Conservation (phyloP, 805 yeast genomes). For the Kazachstania kunashirensis region DNA sequence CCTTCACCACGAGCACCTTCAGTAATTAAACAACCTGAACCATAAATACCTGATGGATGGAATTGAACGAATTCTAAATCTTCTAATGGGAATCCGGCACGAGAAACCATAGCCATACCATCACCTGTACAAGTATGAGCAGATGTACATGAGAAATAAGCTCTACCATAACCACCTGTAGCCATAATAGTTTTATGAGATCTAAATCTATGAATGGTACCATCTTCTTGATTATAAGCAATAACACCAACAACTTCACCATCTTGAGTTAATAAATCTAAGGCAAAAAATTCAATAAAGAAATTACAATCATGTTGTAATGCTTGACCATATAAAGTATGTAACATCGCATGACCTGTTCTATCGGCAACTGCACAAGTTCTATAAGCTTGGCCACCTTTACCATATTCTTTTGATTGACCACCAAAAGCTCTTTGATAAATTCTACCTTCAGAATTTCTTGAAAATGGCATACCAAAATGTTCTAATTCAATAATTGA, state of each 20-base stretch:
- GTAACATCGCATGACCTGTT: constrained; percentile 95
- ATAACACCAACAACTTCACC: constrained; percentile 95
- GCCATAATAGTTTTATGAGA: constrained; percentile 95
- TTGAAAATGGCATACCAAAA: constrained; percentile 96
- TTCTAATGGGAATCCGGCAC: constrained; percentile 97
- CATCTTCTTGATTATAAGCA: constrained; percentile 98
- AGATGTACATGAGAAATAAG: constrained; percentile 97
- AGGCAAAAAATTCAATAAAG: constrained; percentile 93
- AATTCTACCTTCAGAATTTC: constrained; percentile 92
- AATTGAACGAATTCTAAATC: constrained; percentile 96
- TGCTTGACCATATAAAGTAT: constrained; percentile 92
- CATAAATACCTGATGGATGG: constrained; percentile 99
- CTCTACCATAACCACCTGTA: constrained; percentile 98
- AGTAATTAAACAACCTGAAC: constrained; percentile 96
- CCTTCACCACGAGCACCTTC: constrained; percentile 99
- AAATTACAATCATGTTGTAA: constrained; percentile 94
- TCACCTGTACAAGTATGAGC: constrained; percentile 99
- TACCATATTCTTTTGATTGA: constrained; percentile 88
- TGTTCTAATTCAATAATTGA: constrained; percentile 95
- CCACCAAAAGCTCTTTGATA: constrained; percentile 99
- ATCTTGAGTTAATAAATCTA: constrained; percentile 88
- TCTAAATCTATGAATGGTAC: constrained; percentile 94
- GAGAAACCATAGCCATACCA: constrained; percentile 94
- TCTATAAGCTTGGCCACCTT: constrained; percentile 98
- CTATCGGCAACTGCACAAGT: constrained; percentile 99